Conservation (phyloP, 1,139 yeast species). For the Diutina rugosa region DNA sequence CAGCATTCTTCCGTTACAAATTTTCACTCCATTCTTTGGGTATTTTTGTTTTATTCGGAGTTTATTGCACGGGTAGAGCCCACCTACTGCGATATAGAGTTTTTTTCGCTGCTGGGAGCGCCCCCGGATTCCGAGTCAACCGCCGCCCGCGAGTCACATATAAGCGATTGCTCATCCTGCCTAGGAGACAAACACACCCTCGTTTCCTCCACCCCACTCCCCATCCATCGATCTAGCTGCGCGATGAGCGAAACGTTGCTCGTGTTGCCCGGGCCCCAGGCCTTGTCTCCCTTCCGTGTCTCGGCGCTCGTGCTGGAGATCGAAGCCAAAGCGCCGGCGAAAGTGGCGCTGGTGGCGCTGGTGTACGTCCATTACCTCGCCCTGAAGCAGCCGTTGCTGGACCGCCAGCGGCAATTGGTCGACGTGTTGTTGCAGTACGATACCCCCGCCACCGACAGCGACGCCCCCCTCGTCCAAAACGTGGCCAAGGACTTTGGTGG, state of each 20-base stretch:
- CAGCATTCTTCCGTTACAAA: too few species aligned
- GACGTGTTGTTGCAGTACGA: conserved; percentile 67
- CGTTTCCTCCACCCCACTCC: background rate
- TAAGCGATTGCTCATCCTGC: conserved; percentile 1
- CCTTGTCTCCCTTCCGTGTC: conserved; percentile 79
- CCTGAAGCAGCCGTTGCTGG: conserved; percentile 24
- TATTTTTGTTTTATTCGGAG: too few species aligned
- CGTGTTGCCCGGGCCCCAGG: conserved; percentile 80
- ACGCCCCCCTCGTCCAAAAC: conserved; percentile 16
- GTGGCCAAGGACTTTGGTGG: conserved; percentile 13
- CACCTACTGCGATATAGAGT: background rate
- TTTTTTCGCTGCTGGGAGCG: background rate
- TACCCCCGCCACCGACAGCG: conserved; percentile 39
- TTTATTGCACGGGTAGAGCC: too few species aligned
- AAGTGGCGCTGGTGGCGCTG: conserved; percentile 42
- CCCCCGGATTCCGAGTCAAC: background rate
- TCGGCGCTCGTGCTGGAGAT: conserved; percentile 59
- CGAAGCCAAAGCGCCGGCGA: conserved; percentile 54
- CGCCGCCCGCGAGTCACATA: background rate
- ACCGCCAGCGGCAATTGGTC: conserved; percentile 31
- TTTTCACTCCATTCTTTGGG: too few species aligned
- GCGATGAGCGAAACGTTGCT: conserved; percentile 16
- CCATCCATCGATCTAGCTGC: background rate
- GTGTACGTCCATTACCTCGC: conserved; percentile 77
- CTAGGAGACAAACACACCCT: background rate